Conservation (phyloP, 495 filamentous ascomycete genomes). For the Annulohypoxylon stygium region DNA sequence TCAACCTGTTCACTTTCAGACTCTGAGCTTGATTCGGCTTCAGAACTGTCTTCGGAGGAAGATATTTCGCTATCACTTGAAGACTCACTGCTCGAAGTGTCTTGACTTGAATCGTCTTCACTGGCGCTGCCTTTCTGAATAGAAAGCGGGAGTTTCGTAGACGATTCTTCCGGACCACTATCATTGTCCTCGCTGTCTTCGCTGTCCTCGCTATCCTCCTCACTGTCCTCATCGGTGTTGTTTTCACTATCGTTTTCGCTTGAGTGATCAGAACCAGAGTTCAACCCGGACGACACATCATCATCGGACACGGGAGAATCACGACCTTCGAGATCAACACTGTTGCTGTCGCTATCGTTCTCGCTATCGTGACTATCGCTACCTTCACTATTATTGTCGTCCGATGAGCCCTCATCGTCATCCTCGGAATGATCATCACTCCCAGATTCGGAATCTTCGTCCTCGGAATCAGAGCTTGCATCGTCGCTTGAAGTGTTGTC, state of each 20-base stretch:
- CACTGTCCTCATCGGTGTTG: constrained; percentile 20
- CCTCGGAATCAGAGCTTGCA: constrained; percentile 35
- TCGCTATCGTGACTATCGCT: constrained; percentile 36
- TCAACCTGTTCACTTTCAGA: constrained; percentile 20
- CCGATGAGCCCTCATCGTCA: background rate
- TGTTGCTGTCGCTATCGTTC: constrained; percentile 30
- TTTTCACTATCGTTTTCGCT: constrained; percentile 36
- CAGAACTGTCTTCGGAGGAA: constrained; percentile 37
- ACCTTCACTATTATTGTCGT: constrained; percentile 24
- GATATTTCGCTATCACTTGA: constrained; percentile 21
- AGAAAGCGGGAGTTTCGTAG: constrained; percentile 45
- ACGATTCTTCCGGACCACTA: constrained; percentile 47
- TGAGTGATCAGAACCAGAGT: constrained; percentile 25
- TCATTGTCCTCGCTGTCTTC: constrained; percentile 41
- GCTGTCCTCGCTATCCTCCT: constrained; percentile 33
- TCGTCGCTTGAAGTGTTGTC: constrained; percentile 46
- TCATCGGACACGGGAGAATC: constrained; percentile 1
- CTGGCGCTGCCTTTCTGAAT: constrained; percentile 12
- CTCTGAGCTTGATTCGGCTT: constrained; percentile 11
- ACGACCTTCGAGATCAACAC: constrained; percentile 25
- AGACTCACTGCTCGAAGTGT: constrained; percentile 5
- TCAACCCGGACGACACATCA: constrained; percentile 19
- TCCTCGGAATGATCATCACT: constrained; percentile 30
- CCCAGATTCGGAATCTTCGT: constrained; percentile 37
- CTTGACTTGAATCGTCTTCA: background rate